Base-by-base conservation (phyloP, 2,329 filamentous ascomycete species). In the Elsinoe fawcettii region DNA sequence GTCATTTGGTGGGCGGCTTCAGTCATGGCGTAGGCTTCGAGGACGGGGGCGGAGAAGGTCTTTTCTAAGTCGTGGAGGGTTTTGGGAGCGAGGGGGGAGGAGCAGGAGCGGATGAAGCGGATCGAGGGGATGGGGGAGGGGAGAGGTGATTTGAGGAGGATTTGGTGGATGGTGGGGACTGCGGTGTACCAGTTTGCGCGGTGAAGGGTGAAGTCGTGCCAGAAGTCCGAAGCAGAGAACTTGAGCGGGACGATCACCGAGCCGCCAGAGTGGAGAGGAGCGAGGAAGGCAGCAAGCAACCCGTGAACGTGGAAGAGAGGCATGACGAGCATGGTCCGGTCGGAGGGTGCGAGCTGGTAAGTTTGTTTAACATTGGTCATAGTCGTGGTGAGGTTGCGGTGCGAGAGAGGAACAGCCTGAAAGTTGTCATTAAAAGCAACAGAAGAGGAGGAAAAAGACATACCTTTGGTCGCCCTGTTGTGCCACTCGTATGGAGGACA, bases 1-100 rank as follows among this genome's bases (percentile, higher is more conserved):
- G 87, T 89, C 85, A 91, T 90, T 70, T 90, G 87, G 67, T 91
- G 87, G 3, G 90, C 83, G 5, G 88, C 90, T 74, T 95, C 90
- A 39, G 90, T 95, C 90, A 95, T 95, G 63, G 90, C 90, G 66
- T 95, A 95, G 8, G 90, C 90, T 74, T 95, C 90, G 16, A 95
- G 79, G 0, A 95, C 90, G 0, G 90, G 89, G 0, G 90, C 88
- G 53, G 83, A 77, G 69, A 90, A 88, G 0, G 83, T 79, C 64
- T 82, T 79, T 67, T 95, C 89, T 4, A 95, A 80, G 65, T 89
- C 85, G 61, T 88, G 79, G 74, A 93, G 91, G 53, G 84, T 84
- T 61, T 89, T 90, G 0, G 90, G 90, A 2, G 87, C 88, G 12
- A 95, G 77, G 0, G 89, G 88, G 18, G 87, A 90, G 9, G 88